phyloP scores from a whole-genome alignment of 2,329 filamentous ascomycete species.

The Fusarium illudens region DNA sequence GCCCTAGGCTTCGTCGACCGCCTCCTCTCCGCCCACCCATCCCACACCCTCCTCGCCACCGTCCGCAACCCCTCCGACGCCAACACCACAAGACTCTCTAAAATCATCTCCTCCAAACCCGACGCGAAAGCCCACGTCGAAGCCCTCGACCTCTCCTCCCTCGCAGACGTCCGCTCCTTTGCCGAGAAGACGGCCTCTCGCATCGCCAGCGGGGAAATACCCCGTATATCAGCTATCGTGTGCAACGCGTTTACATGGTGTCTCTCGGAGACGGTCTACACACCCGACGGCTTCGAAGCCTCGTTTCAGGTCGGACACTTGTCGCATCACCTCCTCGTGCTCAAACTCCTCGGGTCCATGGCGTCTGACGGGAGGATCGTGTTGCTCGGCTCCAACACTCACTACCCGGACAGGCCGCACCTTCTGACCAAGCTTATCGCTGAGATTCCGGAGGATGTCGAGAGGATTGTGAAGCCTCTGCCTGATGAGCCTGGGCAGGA shows the following conservation, averaged over 20 bases:
- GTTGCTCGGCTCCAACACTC: constrained; percentile 21
- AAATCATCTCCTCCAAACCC: constrained; percentile 21
- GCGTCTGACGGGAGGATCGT: constrained; percentile 12
- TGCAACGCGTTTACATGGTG: constrained; percentile 36
- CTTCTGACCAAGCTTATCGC: constrained; percentile 23
- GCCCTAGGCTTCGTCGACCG: constrained; percentile 22
- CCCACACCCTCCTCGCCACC: constrained; percentile 43
- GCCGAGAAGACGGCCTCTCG: background rate
- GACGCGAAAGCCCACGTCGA: constrained; percentile 14
- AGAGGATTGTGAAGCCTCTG: constrained; percentile 3
- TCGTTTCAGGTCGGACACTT: constrained; percentile 36
- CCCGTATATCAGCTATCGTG: constrained; percentile 26
- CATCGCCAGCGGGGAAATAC: constrained; percentile 3
- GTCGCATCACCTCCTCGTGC: constrained; percentile 33
- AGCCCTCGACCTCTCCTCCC: constrained; percentile 20
- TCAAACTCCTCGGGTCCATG: constrained; percentile 33
- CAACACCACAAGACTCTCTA: constrained; percentile 43
- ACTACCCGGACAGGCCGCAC: constrained; percentile 24
- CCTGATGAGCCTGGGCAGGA: constrained; percentile 16
- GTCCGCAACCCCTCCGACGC: constrained; percentile 46
- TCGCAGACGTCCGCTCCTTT: constrained; percentile 14
- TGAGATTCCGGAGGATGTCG: constrained; percentile 12
- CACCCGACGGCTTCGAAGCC: constrained; percentile 23
- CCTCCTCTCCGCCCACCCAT: constrained; percentile 23
- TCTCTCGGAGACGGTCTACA: constrained; percentile 9